These are phyloP conservation scores for Botryotinia calthae DNA, from an alignment of 2,329 filamentous ascomycete species.

Conservation along the genomic window DNA sequence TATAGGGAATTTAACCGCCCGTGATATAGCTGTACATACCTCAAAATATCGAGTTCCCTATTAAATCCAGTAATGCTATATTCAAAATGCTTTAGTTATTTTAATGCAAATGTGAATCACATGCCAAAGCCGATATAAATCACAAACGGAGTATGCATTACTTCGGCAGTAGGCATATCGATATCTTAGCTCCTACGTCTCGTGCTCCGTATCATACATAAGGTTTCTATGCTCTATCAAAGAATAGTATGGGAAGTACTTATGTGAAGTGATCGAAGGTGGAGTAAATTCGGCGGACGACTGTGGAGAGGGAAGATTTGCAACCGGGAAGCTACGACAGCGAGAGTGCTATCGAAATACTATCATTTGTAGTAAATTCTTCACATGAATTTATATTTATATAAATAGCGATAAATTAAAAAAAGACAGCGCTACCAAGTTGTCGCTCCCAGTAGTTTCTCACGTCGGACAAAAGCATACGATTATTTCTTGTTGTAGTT, in stretches of 20 bases:
- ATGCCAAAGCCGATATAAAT: background rate
- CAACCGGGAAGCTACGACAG: background rate
- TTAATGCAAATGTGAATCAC: background rate
- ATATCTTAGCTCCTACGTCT: background rate
- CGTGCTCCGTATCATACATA: background rate
- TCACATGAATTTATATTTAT: background rate
- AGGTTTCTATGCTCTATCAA: background rate
- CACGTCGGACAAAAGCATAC: background rate
- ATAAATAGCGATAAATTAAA: background rate
- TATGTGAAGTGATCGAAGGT: background rate
- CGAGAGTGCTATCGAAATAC: background rate
- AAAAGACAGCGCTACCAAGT: background rate
- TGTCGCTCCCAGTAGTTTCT: background rate
- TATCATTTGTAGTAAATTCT: background rate
- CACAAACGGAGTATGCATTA: background rate
- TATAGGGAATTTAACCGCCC: accelerated
- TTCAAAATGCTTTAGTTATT: background rate
- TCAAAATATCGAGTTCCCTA: too few species aligned
- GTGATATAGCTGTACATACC: background rate
- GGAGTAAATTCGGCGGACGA: background rate
- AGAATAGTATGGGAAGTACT: background rate
- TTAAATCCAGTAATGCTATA: too few species aligned
- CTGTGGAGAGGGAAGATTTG: background rate
- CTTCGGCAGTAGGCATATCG: background rate
- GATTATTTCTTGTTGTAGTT: background rate